These are phyloP conservation scores for Aspergillus piperis DNA, from an alignment of 2,329 filamentous ascomycete genomes.

Conservation along the genomic window DNA sequence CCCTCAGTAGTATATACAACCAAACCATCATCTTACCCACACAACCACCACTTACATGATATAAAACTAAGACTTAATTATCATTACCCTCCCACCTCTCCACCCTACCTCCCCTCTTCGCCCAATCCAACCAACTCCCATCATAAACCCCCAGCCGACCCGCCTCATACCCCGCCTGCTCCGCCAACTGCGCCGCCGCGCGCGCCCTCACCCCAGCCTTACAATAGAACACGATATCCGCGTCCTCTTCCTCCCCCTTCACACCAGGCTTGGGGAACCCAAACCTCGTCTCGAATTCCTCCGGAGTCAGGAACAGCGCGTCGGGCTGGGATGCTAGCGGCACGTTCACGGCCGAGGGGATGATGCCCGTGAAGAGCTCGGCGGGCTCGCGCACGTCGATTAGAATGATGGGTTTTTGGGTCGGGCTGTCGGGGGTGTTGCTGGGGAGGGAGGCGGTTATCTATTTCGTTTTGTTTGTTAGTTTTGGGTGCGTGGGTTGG, in stretches of 20 bases:
- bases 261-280: slow-evolving; percentile 70
- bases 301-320: slow-evolving; percentile 70
- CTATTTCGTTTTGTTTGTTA: slow-evolving; percentile 22
- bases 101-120: slow-evolving; percentile 65
- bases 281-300: slow-evolving; percentile 81
- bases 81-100: slow-evolving; percentile 48
- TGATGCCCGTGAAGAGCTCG: slow-evolving; percentile 55
- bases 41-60: neutral
- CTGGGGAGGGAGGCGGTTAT: slow-evolving; percentile 39
- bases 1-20: too few species aligned
- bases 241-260: slow-evolving; percentile 44
- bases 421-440: slow-evolving; percentile 16
- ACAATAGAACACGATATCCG: slow-evolving; percentile 78
- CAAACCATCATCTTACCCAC: neutral
- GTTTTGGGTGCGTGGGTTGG: neutral
- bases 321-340: slow-evolving; percentile 77
- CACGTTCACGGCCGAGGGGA: slow-evolving; percentile 80
- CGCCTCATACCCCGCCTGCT: slow-evolving; percentile 71
- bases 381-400: slow-evolving; percentile 52
- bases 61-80: slow-evolving; percentile 7
- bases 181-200: slow-evolving; percentile 75
- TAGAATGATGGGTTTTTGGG: slow-evolving; percentile 37
- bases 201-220: slow-evolving; percentile 83
- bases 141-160: slow-evolving; percentile 58
- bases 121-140: slow-evolving; percentile 73